These are phyloP conservation scores for Chrysoporthe austroafricana DNA, from an alignment of 2,329 filamentous ascomycete species.

Conservation along the genomic window DNA sequence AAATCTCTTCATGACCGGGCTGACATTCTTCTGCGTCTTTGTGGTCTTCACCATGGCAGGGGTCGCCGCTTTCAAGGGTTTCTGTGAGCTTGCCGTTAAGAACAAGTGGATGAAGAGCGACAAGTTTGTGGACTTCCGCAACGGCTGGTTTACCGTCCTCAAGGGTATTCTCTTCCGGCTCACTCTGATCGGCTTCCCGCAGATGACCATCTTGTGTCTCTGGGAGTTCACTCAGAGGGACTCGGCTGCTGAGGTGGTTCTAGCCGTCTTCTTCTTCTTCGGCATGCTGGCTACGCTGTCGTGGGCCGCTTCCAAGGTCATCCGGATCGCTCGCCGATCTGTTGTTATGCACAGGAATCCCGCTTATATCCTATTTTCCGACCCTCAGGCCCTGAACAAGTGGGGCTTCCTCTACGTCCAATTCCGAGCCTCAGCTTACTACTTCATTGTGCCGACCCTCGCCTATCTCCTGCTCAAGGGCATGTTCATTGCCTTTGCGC, in stretches of 20 bases:
- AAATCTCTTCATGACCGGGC: slow-evolving; percentile 90
- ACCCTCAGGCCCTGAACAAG: slow-evolving; percentile 92
- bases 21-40: slow-evolving; percentile 87
- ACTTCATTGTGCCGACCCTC: slow-evolving; percentile 84
- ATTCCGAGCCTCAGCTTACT: slow-evolving; percentile 94
- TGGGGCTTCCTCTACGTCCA: slow-evolving; percentile 98
- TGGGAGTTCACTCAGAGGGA: slow-evolving; percentile 91
- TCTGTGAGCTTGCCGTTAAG: slow-evolving; percentile 77
- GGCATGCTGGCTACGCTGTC: slow-evolving; percentile 76
- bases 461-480: slow-evolving; percentile 83
- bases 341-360: slow-evolving; percentile 93
- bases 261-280: slow-evolving; percentile 88
- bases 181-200: slow-evolving; percentile 87
- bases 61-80: slow-evolving; percentile 78
- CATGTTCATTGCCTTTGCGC: slow-evolving; percentile 84
- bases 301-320: slow-evolving; percentile 90
- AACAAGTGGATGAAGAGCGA: slow-evolving; percentile 79
- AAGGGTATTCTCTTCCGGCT: slow-evolving; percentile 94
- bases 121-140: slow-evolving; percentile 91
- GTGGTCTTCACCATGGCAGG: slow-evolving; percentile 73
- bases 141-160: slow-evolving; percentile 89
- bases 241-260: slow-evolving; percentile 81
- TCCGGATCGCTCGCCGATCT: slow-evolving; percentile 84
- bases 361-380: slow-evolving; percentile 94
- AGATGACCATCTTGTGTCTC: slow-evolving; percentile 86